Evolutionary conservation across 345 rosid genomes (phyloP).

Genomic region (Lepidium africanum): DNA sequence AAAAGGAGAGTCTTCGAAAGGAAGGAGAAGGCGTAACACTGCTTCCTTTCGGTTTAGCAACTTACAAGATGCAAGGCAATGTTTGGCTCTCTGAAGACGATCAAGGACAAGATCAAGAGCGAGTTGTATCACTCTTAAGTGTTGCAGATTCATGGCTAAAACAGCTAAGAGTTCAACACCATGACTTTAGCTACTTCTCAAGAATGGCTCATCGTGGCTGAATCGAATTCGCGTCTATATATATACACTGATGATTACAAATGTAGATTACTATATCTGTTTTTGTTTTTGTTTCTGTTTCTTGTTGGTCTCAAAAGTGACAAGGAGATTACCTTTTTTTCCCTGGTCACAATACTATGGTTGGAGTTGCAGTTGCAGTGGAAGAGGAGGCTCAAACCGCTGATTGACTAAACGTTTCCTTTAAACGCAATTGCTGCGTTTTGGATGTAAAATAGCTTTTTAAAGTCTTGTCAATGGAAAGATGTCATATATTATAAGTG

Average conservation of each 20-base stretch:
- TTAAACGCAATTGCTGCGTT: slow-evolving; percentile 8
- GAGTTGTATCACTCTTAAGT: slow-evolving; percentile 67
- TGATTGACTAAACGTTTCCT: not conserved
- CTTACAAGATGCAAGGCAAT: slow-evolving; percentile 97
- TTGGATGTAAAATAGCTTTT: slow-evolving; percentile 21
- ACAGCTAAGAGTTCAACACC: slow-evolving; percentile 94
- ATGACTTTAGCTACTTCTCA: slow-evolving; percentile 85
- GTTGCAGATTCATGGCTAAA: slow-evolving; percentile 99
- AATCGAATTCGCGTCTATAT: not conserved
- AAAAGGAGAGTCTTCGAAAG: slow-evolving; percentile 34
- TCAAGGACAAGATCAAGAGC: slow-evolving; percentile 71
- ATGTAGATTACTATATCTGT: not conserved
- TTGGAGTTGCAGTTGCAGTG: not conserved
- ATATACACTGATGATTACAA: not conserved
- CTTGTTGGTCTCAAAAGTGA: slow-evolving; percentile 14
- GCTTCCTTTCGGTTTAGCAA: slow-evolving; percentile 85
- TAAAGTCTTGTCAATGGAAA: slow-evolving; percentile 8
- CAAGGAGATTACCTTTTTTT: not conserved
- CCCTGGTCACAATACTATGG: slow-evolving; percentile 15
- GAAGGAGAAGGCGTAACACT: slow-evolving; percentile 63
- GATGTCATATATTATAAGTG: slow-evolving; percentile 8
- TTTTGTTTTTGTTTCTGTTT: slow-evolving; percentile 16
- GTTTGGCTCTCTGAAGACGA: slow-evolving; percentile 78
- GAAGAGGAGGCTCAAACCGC: not conserved
- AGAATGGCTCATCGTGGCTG: slow-evolving; percentile 62